Percentiles rank a stretch among this genome's conserved stretches.
Evolutionary conservation across 2,329 filamentous ascomycete species (phyloP).

Genomic region (Aspergillus fructus): DNA sequence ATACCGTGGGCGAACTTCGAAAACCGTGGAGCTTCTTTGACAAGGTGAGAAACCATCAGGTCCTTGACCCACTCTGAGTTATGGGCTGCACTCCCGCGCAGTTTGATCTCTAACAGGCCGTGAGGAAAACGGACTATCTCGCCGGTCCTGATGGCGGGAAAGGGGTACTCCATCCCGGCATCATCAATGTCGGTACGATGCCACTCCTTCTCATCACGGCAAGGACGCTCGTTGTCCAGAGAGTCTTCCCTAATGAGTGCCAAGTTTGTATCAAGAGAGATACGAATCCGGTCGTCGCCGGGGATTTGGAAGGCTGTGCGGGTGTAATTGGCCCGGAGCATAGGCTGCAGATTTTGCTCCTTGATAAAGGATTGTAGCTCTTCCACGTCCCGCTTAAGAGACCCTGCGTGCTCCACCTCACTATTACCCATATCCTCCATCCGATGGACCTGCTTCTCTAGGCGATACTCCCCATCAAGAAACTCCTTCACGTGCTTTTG

Average conservation of each 20-base stretch:
- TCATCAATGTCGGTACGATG: constrained; percentile 88
- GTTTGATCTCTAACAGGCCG: constrained; percentile 88
- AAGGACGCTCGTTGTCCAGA: constrained; percentile 79
- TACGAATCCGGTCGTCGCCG: constrained; percentile 81
- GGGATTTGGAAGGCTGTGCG: constrained; percentile 97
- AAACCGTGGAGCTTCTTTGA: constrained; percentile 85
- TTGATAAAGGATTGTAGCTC: constrained; percentile 79
- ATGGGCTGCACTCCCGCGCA: constrained; percentile 58
- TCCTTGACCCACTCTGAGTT: constrained; percentile 85
- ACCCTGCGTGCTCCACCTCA: constrained; percentile 63
- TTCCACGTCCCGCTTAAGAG: constrained; percentile 69
- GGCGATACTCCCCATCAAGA: constrained; percentile 80
- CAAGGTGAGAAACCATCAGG: constrained; percentile 86
- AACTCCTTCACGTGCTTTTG: constrained; percentile 90
- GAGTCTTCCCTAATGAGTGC: constrained; percentile 77
- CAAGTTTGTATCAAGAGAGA: constrained; percentile 89
- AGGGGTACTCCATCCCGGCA: constrained; percentile 79
- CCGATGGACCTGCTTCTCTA: constrained; percentile 88
- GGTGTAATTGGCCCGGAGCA: constrained; percentile 88
- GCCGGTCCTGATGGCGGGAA: constrained; percentile 80
- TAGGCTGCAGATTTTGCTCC: constrained; percentile 74
- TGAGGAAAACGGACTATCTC: constrained; percentile 91
- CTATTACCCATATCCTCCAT: constrained; percentile 74
- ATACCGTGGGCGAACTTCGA: constrained; percentile 97
- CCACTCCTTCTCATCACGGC: constrained; percentile 85